Conservation (phyloP, 2,329 filamentous ascomycete genomes). For the Botrytis fabae region DNA sequence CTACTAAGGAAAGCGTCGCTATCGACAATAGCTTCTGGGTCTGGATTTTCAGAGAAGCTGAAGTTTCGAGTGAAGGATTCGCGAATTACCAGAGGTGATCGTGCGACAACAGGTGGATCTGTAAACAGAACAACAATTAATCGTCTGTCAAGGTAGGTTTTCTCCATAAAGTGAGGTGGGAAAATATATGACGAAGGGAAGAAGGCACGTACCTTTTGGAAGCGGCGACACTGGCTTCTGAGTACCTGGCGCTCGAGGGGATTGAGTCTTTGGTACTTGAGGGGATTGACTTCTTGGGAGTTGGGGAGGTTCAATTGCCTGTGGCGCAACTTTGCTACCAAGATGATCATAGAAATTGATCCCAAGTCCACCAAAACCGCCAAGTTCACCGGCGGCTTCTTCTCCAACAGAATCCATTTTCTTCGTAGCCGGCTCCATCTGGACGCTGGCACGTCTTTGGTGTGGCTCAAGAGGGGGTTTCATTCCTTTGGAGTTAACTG, state of each 20-base stretch:
- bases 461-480: background rate
- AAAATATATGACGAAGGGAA: background rate
- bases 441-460: background rate
- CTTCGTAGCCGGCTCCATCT: background rate
- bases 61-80: slow-evolving; percentile 12
- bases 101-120: slow-evolving; percentile 3
- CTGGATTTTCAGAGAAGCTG: slow-evolving; percentile 5
- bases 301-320: background rate
- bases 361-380: slow-evolving; percentile 19
- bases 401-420: background rate
- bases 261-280: background rate
- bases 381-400: background rate
- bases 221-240: slow-evolving; percentile 10
- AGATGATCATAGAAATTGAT: slow-evolving; percentile 29
- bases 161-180: background rate
- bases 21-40: slow-evolving; percentile 1
- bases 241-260: slow-evolving; percentile 13
- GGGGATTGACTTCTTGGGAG: background rate
- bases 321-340: slow-evolving; percentile 9
- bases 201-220: slow-evolving; percentile 3
- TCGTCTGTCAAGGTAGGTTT: background rate
- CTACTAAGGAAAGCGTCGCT: slow-evolving; percentile 29
- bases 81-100: slow-evolving; percentile 9
- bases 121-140: background rate
- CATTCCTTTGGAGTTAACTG: background rate